Evolutionary conservation across 371 early-diverging fungal genomes (phyloP), one percentile per base, ranked within the genome.

Genomic region (Mucor circinelloides): DNA sequence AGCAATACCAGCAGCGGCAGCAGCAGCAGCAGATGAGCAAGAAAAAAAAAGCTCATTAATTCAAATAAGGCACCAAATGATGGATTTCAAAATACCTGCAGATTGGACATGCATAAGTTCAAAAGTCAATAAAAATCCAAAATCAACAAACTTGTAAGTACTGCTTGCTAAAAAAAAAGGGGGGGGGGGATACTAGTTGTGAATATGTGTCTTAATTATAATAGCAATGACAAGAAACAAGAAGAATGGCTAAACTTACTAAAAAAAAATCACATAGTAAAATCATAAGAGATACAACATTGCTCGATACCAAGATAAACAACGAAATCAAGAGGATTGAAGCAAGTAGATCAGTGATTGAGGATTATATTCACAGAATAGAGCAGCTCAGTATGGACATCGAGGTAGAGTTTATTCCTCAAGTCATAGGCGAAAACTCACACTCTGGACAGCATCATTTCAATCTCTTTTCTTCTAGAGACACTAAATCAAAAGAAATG

Each of bases 61-160:
- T 36, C 38, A 40, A 55, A 55, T 40, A 38, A 28, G 55, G 58
- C 58, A 58, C 25, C 58, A 58, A 58, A 64, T 64, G 58, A 58
- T 56, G 38, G 46, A 64, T 57, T 64, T 64, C 25, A 38, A 46
- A 32, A 57, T 46, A 57, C 65, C 65, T 58, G 65, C 65, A 58
- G 65, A 58, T 31, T 64, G 65, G 56, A 32, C 25, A 31, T 64
- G 65, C 65, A 64, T 64, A 48, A 38, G 62, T 61, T 38, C 62
- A 61, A 50, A 61, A 61, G 50, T 32, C 56, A 56, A 56, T 19
- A 31, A 56, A 19, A 32, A 19, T 56, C 32, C 56, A 31, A 56
- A 31, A 31, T 31, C 19, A 32, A 56, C 56, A 56, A 31, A 56
- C 52, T 52, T 31, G 56, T 38, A 38, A 58, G 32, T 38, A 25